Conservation (phyloP, 148 eudicot species). For the Rhododendron griersonianum region DNA sequence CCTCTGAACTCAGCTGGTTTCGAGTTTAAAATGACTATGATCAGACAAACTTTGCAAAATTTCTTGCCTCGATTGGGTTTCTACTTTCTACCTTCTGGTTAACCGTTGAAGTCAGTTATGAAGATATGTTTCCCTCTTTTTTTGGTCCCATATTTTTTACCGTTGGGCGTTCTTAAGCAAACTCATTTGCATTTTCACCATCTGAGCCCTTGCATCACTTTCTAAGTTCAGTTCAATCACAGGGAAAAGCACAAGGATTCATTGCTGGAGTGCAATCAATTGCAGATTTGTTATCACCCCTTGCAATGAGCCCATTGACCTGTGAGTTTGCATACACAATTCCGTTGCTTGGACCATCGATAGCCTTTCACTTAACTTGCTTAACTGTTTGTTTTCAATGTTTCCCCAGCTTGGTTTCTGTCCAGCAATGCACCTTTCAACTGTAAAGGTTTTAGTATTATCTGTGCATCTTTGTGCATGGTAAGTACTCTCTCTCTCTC, state of each 20-base stretch:
- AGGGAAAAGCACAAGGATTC: slow-evolving; percentile 85
- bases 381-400: not conserved
- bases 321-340: slow-evolving; percentile 35
- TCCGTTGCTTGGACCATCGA: not conserved
- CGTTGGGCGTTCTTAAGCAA: not conserved
- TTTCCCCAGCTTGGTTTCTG: slow-evolving; percentile 66
- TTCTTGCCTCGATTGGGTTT: not conserved
- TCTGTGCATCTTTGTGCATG: slow-evolving; percentile 57
- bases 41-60: not conserved
- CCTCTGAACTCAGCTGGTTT: not conserved
- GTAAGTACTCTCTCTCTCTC: not conserved
- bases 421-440: slow-evolving; percentile 76
- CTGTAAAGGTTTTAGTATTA: slow-evolving; percentile 85
- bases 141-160: not conserved
- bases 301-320: slow-evolving; percentile 82
- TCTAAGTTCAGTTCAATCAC: slow-evolving; percentile 10
- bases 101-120: too few relatives aligned
- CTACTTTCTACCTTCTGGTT: too few relatives aligned
- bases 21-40: not conserved
- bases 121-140: not conserved
- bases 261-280: slow-evolving; percentile 84
- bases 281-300: slow-evolving; percentile 73
- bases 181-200: not conserved
- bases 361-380: not conserved
- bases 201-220: not conserved